These are phyloP conservation scores for Amphichorda felina DNA, from an alignment of 2,329 filamentous ascomycete species.

Conservation along the genomic window DNA sequence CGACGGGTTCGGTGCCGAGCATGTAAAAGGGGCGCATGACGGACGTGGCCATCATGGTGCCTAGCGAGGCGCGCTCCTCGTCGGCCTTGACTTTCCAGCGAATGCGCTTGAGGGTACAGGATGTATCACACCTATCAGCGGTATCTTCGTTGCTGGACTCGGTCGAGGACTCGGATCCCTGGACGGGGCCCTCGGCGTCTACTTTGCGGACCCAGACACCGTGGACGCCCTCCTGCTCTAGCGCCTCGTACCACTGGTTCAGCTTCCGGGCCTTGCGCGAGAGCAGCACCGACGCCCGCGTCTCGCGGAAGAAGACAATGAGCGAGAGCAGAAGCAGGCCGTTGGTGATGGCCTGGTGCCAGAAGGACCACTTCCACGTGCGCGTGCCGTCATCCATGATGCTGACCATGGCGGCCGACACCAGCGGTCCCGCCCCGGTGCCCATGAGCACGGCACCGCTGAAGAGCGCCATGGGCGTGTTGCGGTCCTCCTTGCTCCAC, in stretches of 20 bases:
- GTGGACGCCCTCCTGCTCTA: conserved; percentile 52
- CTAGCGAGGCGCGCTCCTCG: conserved; percentile 58
- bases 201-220: conserved; percentile 26
- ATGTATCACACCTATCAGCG: background rate
- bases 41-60: conserved; percentile 61
- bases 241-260: conserved; percentile 67
- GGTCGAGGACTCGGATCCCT: conserved; percentile 3
- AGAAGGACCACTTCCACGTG: conserved; percentile 83
- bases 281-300: conserved; percentile 67
- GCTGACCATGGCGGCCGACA: conserved; percentile 57
- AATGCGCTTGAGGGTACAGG: conserved; percentile 33
- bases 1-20: conserved; percentile 63
- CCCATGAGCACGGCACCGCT: conserved; percentile 68
- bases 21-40: conserved; percentile 69
- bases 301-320: conserved; percentile 66
- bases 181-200: background rate
- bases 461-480: conserved; percentile 84
- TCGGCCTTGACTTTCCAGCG: conserved; percentile 74
- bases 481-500: conserved; percentile 66
- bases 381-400: conserved; percentile 24
- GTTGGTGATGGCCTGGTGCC: conserved; percentile 65
- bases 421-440: conserved; percentile 66
- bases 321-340: conserved; percentile 49
- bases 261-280: conserved; percentile 60
- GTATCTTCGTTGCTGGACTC: background rate